These are phyloP conservation scores for Lactarius sp. DNA, from an alignment of 768 basidiomycete species.

Conservation along the genomic window DNA sequence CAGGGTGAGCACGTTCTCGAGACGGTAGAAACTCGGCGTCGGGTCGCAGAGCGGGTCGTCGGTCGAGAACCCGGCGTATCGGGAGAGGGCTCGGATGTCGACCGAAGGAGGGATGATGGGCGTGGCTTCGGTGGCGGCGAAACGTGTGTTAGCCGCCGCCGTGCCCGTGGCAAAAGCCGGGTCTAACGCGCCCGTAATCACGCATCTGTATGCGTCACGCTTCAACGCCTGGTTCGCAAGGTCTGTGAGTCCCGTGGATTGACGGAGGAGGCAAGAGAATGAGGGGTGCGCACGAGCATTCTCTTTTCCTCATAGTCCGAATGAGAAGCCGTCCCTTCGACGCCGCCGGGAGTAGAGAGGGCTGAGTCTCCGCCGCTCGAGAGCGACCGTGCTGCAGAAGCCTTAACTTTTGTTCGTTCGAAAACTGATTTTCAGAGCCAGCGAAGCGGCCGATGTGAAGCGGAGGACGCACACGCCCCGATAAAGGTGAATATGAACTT, in stretches of 20 bases:
- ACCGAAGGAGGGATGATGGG: slow-evolving; percentile 14
- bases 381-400: slow-evolving; percentile 13
- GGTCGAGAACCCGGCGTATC: slow-evolving; percentile 11
- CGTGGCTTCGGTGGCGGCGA: slow-evolving; percentile 1
- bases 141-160: background rate
- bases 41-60: slow-evolving; percentile 16
- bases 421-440: slow-evolving; percentile 3
- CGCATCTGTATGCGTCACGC: slow-evolving; percentile 14
- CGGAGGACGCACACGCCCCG: slow-evolving; percentile 18
- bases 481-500: slow-evolving; percentile 23
- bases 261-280: background rate
- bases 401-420: slow-evolving; percentile 11
- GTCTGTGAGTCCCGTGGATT: background rate
- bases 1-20: slow-evolving; percentile 19
- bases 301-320: slow-evolving; percentile 3
- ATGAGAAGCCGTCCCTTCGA: background rate
- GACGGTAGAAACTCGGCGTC: slow-evolving; percentile 1
- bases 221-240: slow-evolving; percentile 7
- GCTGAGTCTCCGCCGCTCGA: slow-evolving; percentile 3
- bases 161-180: background rate
- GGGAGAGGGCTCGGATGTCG: slow-evolving; percentile 14
- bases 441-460: background rate
- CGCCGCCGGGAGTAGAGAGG: slow-evolving; percentile 6
- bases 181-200: slow-evolving; percentile 9
- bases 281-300: slow-evolving; percentile 1